Percentiles rank a stretch among this genome's conserved stretches.
Conservation (phyloP, 371 early-diverging fungal species). For the Basidiobolus meristosporus region DNA sequence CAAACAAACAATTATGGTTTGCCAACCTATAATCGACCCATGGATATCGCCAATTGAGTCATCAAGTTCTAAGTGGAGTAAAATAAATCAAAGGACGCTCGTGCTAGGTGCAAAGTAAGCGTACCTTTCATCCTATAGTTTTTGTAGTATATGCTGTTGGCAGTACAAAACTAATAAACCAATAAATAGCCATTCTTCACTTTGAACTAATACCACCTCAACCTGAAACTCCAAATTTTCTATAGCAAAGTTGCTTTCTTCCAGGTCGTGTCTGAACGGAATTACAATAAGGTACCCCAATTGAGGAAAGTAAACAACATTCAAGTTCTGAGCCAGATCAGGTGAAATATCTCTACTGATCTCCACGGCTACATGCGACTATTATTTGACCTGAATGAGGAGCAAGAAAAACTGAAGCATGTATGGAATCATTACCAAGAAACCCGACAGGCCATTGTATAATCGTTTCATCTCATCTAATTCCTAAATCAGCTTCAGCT, state of each 20-base stretch:
- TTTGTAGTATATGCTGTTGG: not conserved
- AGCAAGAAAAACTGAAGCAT: too few relatives aligned
- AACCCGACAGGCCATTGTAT: too few relatives aligned
- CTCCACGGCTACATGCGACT: too few relatives aligned
- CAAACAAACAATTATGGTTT: not conserved
- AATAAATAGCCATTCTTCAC: not conserved
- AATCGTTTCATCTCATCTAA: too few relatives aligned
- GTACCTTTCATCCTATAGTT: not conserved
- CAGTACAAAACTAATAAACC: not conserved
- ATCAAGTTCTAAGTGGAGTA: not conserved
- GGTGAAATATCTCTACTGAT: not conserved
- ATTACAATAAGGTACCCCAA: not conserved
- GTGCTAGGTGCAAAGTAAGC: not conserved
- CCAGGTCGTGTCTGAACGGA: not conserved
- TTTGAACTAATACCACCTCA: not conserved
- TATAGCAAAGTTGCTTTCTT: not conserved
- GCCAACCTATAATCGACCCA: not conserved
- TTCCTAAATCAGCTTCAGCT: too few relatives aligned
- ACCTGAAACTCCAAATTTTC: not conserved
- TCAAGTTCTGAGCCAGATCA: not conserved
- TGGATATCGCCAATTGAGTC: not conserved
- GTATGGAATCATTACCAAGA: too few relatives aligned
- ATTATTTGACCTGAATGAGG: too few relatives aligned
- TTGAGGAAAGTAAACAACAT: not conserved
- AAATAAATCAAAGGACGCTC: not conserved